Conservation (phyloP, 2,329 filamentous ascomycete genomes). For the Ilyonectria robusta region DNA sequence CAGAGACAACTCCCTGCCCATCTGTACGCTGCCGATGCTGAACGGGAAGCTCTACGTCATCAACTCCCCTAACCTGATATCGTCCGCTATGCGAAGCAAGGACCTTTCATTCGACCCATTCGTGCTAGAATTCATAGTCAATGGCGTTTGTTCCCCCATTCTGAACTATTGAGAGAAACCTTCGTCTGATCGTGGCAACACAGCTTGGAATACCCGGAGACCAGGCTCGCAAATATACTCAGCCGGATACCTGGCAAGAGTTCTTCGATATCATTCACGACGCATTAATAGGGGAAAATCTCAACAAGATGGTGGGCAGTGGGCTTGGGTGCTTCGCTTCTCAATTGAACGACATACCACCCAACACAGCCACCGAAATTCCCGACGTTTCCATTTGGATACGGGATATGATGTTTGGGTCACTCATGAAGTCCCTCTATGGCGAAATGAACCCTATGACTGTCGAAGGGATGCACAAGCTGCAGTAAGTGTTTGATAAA, state of each 20-base stretch:
- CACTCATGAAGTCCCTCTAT: constrained; percentile 1
- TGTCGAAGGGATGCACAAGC: background rate
- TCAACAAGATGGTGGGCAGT: constrained; percentile 1
- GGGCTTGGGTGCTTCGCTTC: background rate
- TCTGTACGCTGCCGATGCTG: constrained; percentile 21
- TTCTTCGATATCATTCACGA: constrained; percentile 14
- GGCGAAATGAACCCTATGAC: constrained; percentile 5
- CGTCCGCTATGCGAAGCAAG: constrained; percentile 1
- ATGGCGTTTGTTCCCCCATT: background rate
- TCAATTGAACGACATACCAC: background rate
- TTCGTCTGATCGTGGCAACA: background rate
- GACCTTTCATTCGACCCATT: constrained; percentile 14
- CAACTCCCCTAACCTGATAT: constrained; percentile 7
- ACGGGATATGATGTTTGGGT: constrained; percentile 2
- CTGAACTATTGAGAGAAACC: background rate
- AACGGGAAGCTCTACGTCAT: constrained; percentile 18
- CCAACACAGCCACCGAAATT: background rate
- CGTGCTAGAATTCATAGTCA: background rate
- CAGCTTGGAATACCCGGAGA: background rate
- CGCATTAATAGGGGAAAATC: constrained; percentile 2
- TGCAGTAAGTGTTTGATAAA: background rate
- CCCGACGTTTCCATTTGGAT: background rate
- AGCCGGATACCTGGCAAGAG: background rate
- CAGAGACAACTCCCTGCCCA: background rate
- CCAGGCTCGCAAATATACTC: background rate